Evolutionary conservation across 2,329 filamentous ascomycete genomes (phyloP).

Genomic region (Thelonectria rubi): DNA sequence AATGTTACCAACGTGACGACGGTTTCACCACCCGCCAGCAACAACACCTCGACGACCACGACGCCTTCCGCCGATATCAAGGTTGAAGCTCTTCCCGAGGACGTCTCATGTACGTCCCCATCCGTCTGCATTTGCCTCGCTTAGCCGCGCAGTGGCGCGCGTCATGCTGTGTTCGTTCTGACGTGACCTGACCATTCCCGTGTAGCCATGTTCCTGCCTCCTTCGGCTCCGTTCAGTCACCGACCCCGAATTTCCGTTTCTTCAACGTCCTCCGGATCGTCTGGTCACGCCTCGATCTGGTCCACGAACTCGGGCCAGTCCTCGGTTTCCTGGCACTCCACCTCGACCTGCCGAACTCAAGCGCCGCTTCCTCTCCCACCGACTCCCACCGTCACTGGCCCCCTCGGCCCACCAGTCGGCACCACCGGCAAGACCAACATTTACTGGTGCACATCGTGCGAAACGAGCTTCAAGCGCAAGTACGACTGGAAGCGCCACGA

Average conservation of each 20-base stretch:
- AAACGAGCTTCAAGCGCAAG: slow-evolving; percentile 73
- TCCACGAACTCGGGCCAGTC: slow-evolving; percentile 54
- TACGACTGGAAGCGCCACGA: slow-evolving; percentile 77
- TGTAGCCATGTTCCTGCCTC: slow-evolving; percentile 47
- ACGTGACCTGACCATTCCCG: slow-evolving; percentile 33
- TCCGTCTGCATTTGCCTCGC: slow-evolving; percentile 5
- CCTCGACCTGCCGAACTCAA: slow-evolving; percentile 48
- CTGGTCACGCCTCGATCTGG: slow-evolving; percentile 58
- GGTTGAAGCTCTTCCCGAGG: slow-evolving; percentile 43
- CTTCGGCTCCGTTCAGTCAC: slow-evolving; percentile 51
- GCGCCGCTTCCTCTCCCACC: slow-evolving; percentile 50
- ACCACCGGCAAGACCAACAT: slow-evolving; percentile 54
- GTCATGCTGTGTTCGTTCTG: slow-evolving; percentile 4
- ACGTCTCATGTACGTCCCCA: slow-evolving; percentile 39
- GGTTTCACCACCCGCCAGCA: slow-evolving; percentile 28
- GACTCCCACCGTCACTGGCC: slow-evolving; percentile 45
- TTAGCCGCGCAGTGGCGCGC: not conserved
- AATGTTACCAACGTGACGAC: slow-evolving; percentile 27
- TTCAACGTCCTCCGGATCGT: slow-evolving; percentile 60
- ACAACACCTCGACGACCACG: slow-evolving; percentile 35
- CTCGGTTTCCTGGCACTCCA: slow-evolving; percentile 52
- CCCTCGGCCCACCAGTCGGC: slow-evolving; percentile 43
- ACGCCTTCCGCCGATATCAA: slow-evolving; percentile 43
- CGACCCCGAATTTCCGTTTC: slow-evolving; percentile 58
- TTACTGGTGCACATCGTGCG: slow-evolving; percentile 67